These are phyloP conservation scores for Rhodotorula sp. DNA, from an alignment of 1,284 basidiomycete genomes.

Conservation along the genomic window DNA sequence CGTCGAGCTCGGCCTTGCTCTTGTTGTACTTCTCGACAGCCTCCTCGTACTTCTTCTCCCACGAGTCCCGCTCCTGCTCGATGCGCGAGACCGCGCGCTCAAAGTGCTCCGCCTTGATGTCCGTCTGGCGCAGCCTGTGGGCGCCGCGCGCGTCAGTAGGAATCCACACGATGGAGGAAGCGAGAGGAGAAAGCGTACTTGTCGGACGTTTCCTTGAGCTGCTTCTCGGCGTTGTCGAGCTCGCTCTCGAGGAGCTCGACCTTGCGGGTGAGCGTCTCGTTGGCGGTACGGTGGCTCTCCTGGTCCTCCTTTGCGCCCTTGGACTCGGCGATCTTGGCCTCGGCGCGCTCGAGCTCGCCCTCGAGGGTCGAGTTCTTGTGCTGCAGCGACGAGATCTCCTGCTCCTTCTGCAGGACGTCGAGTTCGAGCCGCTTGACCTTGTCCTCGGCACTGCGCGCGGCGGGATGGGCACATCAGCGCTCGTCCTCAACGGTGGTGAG, in stretches of 20 bases:
- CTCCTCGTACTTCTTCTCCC: slow-evolving; percentile 90
- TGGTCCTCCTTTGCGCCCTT: slow-evolving; percentile 73
- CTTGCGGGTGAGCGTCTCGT: slow-evolving; percentile 79
- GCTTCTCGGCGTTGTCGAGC: slow-evolving; percentile 93
- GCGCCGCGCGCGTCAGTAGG: no score
- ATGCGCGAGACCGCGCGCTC: slow-evolving; percentile 84
- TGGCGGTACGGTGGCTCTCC: slow-evolving; percentile 71
- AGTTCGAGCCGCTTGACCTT: slow-evolving; percentile 74
- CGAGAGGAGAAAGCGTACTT: slow-evolving; percentile 66
- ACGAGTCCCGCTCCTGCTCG: slow-evolving; percentile 88
- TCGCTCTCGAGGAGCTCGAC: slow-evolving; percentile 92
- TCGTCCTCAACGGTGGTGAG: no score
- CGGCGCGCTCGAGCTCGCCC: slow-evolving; percentile 71
- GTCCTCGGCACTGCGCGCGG: slow-evolving; percentile 62
- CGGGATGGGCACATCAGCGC: neutral
- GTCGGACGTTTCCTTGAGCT: slow-evolving; percentile 93
- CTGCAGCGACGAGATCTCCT: slow-evolving; percentile 80
- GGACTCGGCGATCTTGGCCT: slow-evolving; percentile 68
- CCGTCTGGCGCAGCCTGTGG: slow-evolving; percentile 86
- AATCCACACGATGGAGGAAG: no score
- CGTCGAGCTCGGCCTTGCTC: slow-evolving; percentile 83
- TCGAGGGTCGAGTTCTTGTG: slow-evolving; percentile 76
- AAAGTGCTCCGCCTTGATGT: slow-evolving; percentile 99
- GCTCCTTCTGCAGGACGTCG: slow-evolving; percentile 77
- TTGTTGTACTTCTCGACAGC: slow-evolving; percentile 69